Conservation (phyloP, 1,139 yeast genomes). For the Yamadazyma pseudoaaseri region DNA sequence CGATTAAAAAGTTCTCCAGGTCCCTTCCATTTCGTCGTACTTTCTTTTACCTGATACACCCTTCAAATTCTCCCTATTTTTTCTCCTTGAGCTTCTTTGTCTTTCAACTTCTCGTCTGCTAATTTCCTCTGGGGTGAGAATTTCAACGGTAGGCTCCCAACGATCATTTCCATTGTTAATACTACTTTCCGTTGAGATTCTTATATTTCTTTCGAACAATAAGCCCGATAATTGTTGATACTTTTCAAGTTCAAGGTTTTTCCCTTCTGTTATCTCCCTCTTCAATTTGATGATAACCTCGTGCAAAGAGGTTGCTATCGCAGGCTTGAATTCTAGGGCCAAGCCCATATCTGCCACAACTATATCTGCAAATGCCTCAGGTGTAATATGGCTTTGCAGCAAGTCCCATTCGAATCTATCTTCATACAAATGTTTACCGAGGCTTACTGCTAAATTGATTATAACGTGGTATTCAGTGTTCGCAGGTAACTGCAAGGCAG, state of each 20-base stretch:
- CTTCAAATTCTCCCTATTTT: constrained; percentile 84
- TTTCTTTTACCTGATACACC: constrained; percentile 54
- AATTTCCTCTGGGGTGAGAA: constrained; percentile 86
- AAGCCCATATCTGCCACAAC: constrained; percentile 87
- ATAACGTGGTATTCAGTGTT: constrained; percentile 75
- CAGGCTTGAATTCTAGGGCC: constrained; percentile 82
- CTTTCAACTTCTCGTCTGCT: constrained; percentile 94
- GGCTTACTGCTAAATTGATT: constrained; percentile 76
- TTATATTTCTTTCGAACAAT: constrained; percentile 43
- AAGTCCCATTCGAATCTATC: constrained; percentile 97
- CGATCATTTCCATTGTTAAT: constrained; percentile 54
- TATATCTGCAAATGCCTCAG: constrained; percentile 78
- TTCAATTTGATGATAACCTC: constrained; percentile 76
- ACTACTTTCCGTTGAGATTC: constrained; percentile 47
- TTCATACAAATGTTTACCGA: constrained; percentile 81
- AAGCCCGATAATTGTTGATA: constrained; percentile 45
- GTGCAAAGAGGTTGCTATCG: constrained; percentile 84
- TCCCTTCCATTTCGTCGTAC: constrained; percentile 53
- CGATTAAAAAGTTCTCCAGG: no score
- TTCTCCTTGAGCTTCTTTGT: constrained; percentile 85
- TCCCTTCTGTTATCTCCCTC: constrained; percentile 77
- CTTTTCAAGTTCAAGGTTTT: constrained; percentile 46
- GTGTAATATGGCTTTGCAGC: constrained; percentile 61
- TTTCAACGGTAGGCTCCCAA: constrained; percentile 90
- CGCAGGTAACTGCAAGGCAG: constrained; percentile 60